phyloP scores from a whole-genome alignment of 352 stramenopile genomes.

The Globisporangium radiosum region DNA sequence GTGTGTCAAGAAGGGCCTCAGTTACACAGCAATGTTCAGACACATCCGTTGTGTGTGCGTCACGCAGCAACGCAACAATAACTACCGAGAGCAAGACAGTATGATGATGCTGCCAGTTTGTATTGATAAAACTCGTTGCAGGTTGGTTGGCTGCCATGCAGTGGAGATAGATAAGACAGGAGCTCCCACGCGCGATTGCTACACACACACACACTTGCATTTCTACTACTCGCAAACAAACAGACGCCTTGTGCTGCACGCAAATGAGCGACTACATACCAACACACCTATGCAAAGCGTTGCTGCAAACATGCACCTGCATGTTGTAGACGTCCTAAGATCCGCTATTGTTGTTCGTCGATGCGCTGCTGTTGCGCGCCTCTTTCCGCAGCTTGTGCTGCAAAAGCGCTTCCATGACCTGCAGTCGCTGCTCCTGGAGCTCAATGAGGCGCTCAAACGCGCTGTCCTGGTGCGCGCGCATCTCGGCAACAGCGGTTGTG shows the following conservation, averaged over 20 bases:
- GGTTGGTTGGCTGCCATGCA: too few relatives aligned
- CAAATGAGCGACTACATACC: neutral
- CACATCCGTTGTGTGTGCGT: too few relatives aligned
- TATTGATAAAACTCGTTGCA: too few relatives aligned
- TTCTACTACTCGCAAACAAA: neutral
- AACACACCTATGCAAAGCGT: neutral
- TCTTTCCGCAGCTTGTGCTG: constrained; percentile 56
- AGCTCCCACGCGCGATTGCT: neutral
- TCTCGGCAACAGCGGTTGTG: constrained; percentile 40
- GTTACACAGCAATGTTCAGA: too few relatives aligned
- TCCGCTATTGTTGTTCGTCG: neutral
- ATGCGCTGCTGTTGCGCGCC: constrained; percentile 3
- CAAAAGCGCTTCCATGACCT: constrained; percentile 56
- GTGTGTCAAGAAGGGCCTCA: too few relatives aligned
- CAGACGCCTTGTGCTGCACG: neutral
- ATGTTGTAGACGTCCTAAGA: neutral
- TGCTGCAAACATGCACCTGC: neutral
- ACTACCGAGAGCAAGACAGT: too few relatives aligned
- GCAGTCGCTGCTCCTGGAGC: constrained; percentile 62
- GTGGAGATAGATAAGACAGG: neutral
- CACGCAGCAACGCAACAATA: too few relatives aligned
- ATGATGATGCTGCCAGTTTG: too few relatives aligned
- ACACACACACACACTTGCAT: neutral
- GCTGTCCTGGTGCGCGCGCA: constrained; percentile 40
- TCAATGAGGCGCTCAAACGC: constrained; percentile 44